Evolutionary conservation across 2,329 filamentous ascomycete species (phyloP).

Genomic region (Ophiostoma piceae): DNA sequence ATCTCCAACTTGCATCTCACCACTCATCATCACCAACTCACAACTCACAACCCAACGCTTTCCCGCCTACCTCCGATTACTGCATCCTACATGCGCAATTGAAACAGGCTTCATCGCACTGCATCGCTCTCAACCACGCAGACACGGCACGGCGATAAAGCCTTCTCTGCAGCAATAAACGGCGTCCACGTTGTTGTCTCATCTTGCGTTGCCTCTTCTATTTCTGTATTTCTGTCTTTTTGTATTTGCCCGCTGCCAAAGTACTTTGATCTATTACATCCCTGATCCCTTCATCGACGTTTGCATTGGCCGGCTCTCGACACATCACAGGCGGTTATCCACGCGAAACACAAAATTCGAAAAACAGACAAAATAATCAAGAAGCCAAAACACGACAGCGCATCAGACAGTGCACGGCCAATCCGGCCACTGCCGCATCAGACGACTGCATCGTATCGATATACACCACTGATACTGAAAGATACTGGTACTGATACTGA

Average conservation of each 20-base stretch:
- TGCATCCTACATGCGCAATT: neutral
- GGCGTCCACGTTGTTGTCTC: constrained; percentile 25
- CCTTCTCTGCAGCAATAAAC: constrained; percentile 25
- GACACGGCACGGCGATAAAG: constrained; percentile 2
- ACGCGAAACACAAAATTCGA: neutral
- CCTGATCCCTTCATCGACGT: neutral
- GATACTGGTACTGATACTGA: neutral
- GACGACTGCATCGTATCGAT: neutral
- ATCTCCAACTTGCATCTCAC: constrained; percentile 1
- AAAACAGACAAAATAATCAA: neutral
- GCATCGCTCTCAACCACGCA: neutral
- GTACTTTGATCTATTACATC: neutral
- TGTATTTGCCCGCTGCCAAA: neutral
- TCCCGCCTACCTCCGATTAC: neutral
- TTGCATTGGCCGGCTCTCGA: neutral
- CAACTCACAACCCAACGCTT: neutral
- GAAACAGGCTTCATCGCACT: neutral
- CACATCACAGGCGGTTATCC: neutral
- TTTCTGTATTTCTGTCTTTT: neutral
- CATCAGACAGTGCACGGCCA: neutral
- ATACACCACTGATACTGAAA: too few species aligned
- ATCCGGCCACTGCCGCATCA: constrained; percentile 1
- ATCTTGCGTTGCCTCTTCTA: too few species aligned
- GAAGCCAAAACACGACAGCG: neutral
- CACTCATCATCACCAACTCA: neutral